Evolutionary conservation across 129 eudicot genomes (phyloP).

Genomic region (Helichrysum umbraculigerum): DNA sequence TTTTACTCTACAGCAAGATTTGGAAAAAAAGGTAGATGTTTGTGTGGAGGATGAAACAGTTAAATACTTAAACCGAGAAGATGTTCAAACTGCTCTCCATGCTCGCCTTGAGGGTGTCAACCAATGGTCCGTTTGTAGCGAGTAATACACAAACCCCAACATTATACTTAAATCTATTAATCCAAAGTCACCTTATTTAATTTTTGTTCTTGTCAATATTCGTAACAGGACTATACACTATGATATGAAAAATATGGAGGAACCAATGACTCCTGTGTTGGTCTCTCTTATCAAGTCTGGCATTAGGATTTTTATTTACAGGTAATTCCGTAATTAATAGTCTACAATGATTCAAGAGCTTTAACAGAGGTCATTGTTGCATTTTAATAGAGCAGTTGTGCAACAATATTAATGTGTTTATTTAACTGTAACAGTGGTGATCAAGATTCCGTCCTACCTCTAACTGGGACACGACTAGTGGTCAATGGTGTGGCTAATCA

Average conservation of each 20-base stretch:
- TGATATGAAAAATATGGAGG: constrained; percentile 35
- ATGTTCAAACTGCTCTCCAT: constrained; percentile 58
- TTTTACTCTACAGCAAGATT: constrained; percentile 33
- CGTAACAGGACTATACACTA: constrained; percentile 39
- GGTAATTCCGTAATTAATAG: constrained; percentile 39
- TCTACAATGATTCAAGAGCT: not conserved
- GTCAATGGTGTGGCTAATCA: constrained; percentile 54
- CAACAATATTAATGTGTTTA: not conserved
- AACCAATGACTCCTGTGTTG: constrained; percentile 47
- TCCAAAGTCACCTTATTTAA: not conserved
- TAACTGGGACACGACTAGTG: constrained; percentile 56
- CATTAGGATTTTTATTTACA: constrained; percentile 62
- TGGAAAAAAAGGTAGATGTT: constrained; percentile 48
- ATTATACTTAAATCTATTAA: constrained; percentile 1
- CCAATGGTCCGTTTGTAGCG: constrained; percentile 51
- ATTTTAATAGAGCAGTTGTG: not conserved
- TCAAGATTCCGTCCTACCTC: constrained; percentile 85
- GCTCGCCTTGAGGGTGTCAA: constrained; percentile 56
- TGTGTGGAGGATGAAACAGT: constrained; percentile 57
- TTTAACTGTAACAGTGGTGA: constrained; percentile 56
- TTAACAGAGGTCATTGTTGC: not conserved
- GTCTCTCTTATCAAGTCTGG: constrained; percentile 54
- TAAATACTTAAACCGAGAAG: constrained; percentile 52
- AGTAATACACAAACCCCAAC: constrained; percentile 25
- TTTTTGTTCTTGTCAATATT: not conserved